Percentiles rank a stretch among this genome's conserved stretches.
Conservation (phyloP, 176 grass and related monocot species). For the Otatea glauca region DNA sequence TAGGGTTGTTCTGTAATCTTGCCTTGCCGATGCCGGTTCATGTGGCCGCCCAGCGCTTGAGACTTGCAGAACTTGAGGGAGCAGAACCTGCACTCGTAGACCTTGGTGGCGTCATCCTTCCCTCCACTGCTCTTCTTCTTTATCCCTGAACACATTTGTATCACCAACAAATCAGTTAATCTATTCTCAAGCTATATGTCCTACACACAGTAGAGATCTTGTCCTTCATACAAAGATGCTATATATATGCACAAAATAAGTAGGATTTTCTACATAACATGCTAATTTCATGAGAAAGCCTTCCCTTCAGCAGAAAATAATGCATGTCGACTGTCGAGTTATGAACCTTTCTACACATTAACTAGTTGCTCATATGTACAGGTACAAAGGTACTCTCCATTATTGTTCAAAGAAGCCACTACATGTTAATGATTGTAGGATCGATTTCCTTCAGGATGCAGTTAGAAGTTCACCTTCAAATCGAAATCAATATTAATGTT, state of each 20-base stretch:
- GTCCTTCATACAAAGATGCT: neutral
- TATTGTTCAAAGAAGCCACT: neutral
- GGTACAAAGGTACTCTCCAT: neutral
- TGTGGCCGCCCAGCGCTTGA: conserved; percentile 97
- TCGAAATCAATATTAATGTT: neutral
- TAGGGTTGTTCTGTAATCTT: conserved; percentile 39
- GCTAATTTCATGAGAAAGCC: neutral
- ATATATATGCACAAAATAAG: neutral
- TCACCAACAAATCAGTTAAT: neutral
- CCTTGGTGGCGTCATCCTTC: conserved; percentile 77
- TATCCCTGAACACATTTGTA: conserved; percentile 51
- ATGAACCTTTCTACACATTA: neutral
- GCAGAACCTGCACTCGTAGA: conserved; percentile 95
- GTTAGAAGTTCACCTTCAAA: neutral
- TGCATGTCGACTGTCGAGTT: neutral
- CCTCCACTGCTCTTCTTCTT: conserved; percentile 78
- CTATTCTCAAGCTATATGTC: neutral
- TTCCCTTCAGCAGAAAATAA: neutral
- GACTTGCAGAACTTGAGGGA: conserved; percentile 97
- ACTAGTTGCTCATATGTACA: neutral
- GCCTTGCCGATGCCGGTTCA: conserved; percentile 98
- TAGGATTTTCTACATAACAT: neutral
- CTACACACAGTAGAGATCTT: neutral
- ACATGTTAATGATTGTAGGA: neutral
- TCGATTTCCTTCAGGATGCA: neutral